Evolutionary conservation across 805 yeast species (phyloP), one percentile per base, ranked within the genome.

Genomic region (Yarrowia sp.): DNA sequence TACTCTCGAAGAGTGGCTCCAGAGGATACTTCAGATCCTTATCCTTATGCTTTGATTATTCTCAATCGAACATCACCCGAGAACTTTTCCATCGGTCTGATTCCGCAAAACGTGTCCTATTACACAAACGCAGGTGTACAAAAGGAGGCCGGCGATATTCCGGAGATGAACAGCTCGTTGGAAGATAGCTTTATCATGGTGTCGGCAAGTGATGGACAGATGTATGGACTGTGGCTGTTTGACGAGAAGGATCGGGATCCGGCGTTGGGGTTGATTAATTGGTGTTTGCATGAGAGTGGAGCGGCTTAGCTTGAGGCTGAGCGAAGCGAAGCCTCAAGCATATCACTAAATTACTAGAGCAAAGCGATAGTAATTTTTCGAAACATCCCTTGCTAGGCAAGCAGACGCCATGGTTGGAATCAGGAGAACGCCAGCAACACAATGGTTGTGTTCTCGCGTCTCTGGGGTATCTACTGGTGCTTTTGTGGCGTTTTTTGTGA

Each of bases 221-320:
- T 77, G 67, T 76, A 75, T 55, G 79, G 79, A 1, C 68, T 76
- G 38, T 76, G 79, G 79, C 67, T 76, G 11, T 77, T 74, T 64
- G 69, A 73, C 42, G 76, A 75, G 62, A 38, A 50, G 10, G 79
- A 76, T 53, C 63, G 79, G 13, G 67, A 66, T 15, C 66, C 68
- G 22, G 73, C 74, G 8, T 64, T 67, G 31, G 65, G 63, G 39
- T 67, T 74, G 39, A 58, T 75, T 9, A 66, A 71, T 32, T 74
- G 76, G 76, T 76, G 79, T 66, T 64, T 75, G 15, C 43, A 64
- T 13, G 57, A 61, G 33, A 58, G 64, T 43, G 64, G 64, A n/a
- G 31, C 31, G 15, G n/a, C n/a, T 18, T 9, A 28, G 22, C 8
- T 36, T 15, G 35, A 33, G 11, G 9, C 13, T 22, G 13, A 41